These are phyloP conservation scores for Hypoxylon sp. DNA, from an alignment of 2,329 filamentous ascomycete genomes.

Conservation along the genomic window DNA sequence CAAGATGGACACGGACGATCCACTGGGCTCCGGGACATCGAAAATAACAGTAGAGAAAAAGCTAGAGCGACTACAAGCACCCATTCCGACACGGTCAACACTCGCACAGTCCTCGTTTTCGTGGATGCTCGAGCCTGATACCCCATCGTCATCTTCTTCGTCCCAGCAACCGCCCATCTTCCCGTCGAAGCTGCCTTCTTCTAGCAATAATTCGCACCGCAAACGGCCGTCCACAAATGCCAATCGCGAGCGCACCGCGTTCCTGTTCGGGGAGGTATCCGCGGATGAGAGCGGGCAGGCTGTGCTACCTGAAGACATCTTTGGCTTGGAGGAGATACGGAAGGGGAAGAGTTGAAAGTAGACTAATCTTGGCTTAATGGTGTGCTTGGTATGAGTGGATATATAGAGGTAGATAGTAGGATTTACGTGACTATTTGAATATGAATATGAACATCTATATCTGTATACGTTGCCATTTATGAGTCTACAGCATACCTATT, in stretches of 20 bases:
- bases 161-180: conserved; percentile 44
- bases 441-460: too few species aligned
- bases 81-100: conserved; percentile 74
- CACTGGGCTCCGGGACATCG: conserved; percentile 42
- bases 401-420: conserved; percentile 1
- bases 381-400: not conserved
- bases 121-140: conserved; percentile 80
- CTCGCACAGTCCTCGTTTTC: conserved; percentile 83
- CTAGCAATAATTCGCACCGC: conserved; percentile 52
- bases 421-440: not conserved
- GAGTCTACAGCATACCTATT: too few species aligned
- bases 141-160: conserved; percentile 44
- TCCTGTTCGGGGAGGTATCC: conserved; percentile 70
- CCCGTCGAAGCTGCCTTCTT: conserved; percentile 45
- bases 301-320: conserved; percentile 66
- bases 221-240: conserved; percentile 62
- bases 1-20: conserved; percentile 47
- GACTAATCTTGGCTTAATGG: not conserved
- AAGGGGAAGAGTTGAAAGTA: conserved; percentile 45
- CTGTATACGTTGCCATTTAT: too few species aligned
- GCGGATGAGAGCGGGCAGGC: conserved; percentile 56
- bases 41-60: conserved; percentile 48
- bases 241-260: conserved; percentile 70
- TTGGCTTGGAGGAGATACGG: conserved; percentile 68
- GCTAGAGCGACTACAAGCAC: conserved; percentile 55